Evolutionary conservation across 2,329 filamentous ascomycete species (phyloP).

Genomic region (Elsinoe perseae): DNA sequence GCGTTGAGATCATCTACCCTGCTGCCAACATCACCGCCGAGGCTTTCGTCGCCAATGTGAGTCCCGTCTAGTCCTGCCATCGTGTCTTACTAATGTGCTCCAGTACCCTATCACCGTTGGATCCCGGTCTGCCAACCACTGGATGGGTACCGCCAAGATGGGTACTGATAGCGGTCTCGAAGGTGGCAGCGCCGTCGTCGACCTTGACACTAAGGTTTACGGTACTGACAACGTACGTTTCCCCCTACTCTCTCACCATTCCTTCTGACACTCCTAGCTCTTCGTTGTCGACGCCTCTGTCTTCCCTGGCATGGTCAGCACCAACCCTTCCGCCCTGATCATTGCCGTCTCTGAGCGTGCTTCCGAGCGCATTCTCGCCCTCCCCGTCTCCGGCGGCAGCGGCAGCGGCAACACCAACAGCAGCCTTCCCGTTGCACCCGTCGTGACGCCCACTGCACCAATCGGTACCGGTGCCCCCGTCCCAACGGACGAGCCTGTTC

Average conservation of each 20-base stretch:
- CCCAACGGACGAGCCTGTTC: not conserved
- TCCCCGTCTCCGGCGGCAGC: constrained; percentile 21
- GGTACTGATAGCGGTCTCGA: constrained; percentile 38
- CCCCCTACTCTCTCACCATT: no score
- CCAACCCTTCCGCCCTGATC: constrained; percentile 60
- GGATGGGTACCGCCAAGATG: constrained; percentile 36
- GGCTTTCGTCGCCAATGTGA: constrained; percentile 45
- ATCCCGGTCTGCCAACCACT: constrained; percentile 36
- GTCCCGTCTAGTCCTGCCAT: constrained; percentile 5
- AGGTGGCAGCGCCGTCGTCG: constrained; percentile 41
- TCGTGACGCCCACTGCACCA: not conserved
- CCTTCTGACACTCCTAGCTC: constrained; percentile 28
- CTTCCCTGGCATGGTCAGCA: constrained; percentile 60
- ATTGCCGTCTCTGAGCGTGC: constrained; percentile 58
- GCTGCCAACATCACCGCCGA: constrained; percentile 45
- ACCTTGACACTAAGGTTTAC: constrained; percentile 44
- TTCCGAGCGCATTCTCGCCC: constrained; percentile 44
- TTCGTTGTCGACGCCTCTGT: constrained; percentile 62
- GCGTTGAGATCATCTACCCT: constrained; percentile 52
- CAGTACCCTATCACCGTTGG: constrained; percentile 32
- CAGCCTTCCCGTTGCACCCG: not conserved
- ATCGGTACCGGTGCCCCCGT: not conserved
- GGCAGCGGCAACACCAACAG: not conserved
- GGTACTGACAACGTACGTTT: constrained; percentile 51
- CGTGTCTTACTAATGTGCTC: not conserved